These are phyloP conservation scores for Mallotus repandus DNA, from an alignment of 441 rosid genomes.

Conservation along the genomic window DNA sequence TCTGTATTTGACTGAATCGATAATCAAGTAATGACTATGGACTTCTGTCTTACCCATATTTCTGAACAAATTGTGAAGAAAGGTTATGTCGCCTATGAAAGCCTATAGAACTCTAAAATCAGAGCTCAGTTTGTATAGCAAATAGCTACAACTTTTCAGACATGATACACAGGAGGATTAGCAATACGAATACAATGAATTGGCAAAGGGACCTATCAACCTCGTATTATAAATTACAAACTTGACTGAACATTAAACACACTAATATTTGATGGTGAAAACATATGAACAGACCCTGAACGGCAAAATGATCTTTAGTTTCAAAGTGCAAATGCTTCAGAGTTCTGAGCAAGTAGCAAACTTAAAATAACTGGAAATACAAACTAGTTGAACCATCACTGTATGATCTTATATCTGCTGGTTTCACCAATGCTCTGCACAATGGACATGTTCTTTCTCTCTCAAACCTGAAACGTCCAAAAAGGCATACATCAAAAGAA, in stretches of 20 bases:
- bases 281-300: neutral
- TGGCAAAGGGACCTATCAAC: neutral
- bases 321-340: neutral
- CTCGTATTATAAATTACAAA: neutral
- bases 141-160: neutral
- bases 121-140: neutral
- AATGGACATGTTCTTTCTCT: constrained; percentile 66
- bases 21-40: too few species aligned
- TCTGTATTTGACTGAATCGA: too few species aligned
- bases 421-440: constrained; percentile 59
- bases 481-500: constrained; percentile 4
- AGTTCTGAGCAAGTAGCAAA: neutral
- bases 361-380: constrained; percentile 54
- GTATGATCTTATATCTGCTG: constrained; percentile 54
- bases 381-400: constrained; percentile 66
- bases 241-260: neutral
- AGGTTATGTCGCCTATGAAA: too few species aligned
- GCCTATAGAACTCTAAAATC: too few species aligned
- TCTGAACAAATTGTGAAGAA: neutral
- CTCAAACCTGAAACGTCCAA: constrained; percentile 53
- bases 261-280: neutral
- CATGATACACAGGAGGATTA: neutral
- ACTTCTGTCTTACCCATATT: too few species aligned
- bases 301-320: neutral
- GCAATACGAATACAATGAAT: neutral